A percentile compares a stretch with the other conserved stretches of the same genome.
Conservation (phyloP, 208 protist species). For the Trypanosomatidae sp. region DNA sequence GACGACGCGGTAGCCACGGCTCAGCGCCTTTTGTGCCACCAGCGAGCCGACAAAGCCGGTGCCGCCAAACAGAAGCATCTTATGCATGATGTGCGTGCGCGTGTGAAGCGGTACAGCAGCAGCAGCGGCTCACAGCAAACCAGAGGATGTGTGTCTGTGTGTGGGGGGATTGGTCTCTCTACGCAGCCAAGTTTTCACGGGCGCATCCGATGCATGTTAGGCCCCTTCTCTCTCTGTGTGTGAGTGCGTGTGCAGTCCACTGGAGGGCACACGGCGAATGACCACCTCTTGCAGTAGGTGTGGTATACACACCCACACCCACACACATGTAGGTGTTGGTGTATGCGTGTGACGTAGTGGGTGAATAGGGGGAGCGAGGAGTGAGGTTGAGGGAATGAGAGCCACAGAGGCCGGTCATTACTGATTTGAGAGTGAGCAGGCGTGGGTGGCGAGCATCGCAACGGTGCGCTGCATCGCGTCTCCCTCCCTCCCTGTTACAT, state of each 20-base stretch:
- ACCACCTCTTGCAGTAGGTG: background rate
- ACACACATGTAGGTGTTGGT: background rate
- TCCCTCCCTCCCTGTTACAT: background rate
- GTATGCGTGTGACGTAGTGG: conserved; percentile 4
- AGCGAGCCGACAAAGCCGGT: conserved; percentile 78
- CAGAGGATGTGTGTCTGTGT: no score
- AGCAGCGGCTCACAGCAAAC: no score
- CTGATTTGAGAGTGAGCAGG: background rate
- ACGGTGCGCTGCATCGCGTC: background rate
- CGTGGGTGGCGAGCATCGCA: background rate
- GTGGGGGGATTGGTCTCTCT: background rate
- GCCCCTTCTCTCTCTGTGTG: background rate
- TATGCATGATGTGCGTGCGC: conserved; percentile 20
- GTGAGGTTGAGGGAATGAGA: background rate
- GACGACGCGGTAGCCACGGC: conserved; percentile 65
- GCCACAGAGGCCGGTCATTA: background rate
- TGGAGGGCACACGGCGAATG: background rate
- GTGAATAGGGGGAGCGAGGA: background rate
- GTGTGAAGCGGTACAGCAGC: background rate
- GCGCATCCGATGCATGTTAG: background rate
- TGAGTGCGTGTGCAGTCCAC: background rate
- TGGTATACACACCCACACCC: background rate
- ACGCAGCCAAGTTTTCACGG: background rate
- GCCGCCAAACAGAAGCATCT: conserved; percentile 87
- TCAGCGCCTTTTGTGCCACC: conserved; percentile 58